Evolutionary conservation across 2,329 filamentous ascomycete species (phyloP), one percentile per base, ranked within the genome.

Genomic region (Teratosphaeria destructans): DNA sequence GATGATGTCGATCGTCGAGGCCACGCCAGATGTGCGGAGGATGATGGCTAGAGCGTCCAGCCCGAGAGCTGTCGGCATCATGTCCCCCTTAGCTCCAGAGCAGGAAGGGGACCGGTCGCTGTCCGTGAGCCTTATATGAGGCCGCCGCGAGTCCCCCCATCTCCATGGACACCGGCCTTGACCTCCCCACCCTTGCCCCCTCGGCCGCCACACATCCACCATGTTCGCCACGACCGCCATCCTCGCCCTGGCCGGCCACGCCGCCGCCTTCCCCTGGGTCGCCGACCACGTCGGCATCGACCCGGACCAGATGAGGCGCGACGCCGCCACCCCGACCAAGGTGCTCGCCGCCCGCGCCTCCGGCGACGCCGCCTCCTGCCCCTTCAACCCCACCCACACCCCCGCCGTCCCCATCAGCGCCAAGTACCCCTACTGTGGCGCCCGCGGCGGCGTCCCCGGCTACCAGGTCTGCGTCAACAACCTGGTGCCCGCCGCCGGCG

Each of bases 361-460:
- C 26, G 67, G 66, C 12, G 62, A 62, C 35, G 59, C 67, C 34
- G 64, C 61, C 8, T 66, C 57, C 10, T 71, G 70, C 57, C 70
- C 73, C 10, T 68, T 67, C 67, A 74, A 74, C 52, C 52, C 68
- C 11, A 67, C 73, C 55, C 73, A 74, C 55, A 59, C 66, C 8
- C 65, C 67, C 43, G 73, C 72, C 5, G 67, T 64, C 12, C 67
- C 69, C 0, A 66, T 70, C 57, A 68, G 64, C 10, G 56, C 61
- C 23, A 57, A 68, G 54, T 74, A 66, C 57, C 73, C 72, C n/a
- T 77, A 78, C 62, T 72, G 71, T 39, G 68, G 68, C 19, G 74
- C 76, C 6, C 70, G 70, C 56, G 71, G 75, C 55, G 75, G 75
- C 35, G 37, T 67, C 8, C 72, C 71, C n/a, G 75, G 75, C 5